Conservation (phyloP, 108 stramenopile species). For the Fragilariopsis cylindrus region DNA sequence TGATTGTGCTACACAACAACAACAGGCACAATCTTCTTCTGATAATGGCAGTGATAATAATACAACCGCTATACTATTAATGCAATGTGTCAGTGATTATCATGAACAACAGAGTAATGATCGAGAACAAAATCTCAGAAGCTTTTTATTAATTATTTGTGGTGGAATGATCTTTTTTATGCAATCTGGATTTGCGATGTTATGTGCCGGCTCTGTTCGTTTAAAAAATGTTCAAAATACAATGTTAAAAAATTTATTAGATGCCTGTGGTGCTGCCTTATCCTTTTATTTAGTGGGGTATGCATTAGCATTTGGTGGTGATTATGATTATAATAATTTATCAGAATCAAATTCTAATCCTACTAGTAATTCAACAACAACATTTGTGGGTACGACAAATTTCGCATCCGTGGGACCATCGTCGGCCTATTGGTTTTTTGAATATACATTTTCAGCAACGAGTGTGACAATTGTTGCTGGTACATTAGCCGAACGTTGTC, state of each 20-base stretch:
- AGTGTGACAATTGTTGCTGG: constrained; percentile 92
- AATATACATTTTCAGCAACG: constrained; percentile 83
- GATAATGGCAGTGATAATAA: constrained; percentile 16
- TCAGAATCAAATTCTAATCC: background rate
- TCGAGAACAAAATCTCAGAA: constrained; percentile 3
- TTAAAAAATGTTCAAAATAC: constrained; percentile 86
- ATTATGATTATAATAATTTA: background rate
- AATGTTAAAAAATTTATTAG: constrained; percentile 88
- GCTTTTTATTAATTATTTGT: constrained; percentile 64
- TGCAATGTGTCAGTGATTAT: constrained; percentile 37
- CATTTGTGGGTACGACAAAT: constrained; percentile 62
- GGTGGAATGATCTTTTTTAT: constrained; percentile 83
- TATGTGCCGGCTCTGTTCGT: constrained; percentile 81
- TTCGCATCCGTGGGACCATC: constrained; percentile 53
- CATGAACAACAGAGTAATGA: constrained; percentile 12
- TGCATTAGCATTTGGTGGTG: constrained; percentile 78
- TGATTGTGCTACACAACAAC: constrained; percentile 8
- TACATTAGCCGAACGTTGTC: constrained; percentile 93
- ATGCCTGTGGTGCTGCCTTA: constrained; percentile 81
- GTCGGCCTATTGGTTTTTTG: constrained; percentile 76
- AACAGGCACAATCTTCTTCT: background rate
- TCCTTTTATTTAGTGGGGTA: constrained; percentile 74
- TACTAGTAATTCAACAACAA: constrained; percentile 22
- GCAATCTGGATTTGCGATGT: constrained; percentile 85
- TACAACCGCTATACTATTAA: constrained; percentile 12